phyloP scores from a whole-genome alignment of 768 basidiomycete genomes.

The Podaxis sp. region DNA sequence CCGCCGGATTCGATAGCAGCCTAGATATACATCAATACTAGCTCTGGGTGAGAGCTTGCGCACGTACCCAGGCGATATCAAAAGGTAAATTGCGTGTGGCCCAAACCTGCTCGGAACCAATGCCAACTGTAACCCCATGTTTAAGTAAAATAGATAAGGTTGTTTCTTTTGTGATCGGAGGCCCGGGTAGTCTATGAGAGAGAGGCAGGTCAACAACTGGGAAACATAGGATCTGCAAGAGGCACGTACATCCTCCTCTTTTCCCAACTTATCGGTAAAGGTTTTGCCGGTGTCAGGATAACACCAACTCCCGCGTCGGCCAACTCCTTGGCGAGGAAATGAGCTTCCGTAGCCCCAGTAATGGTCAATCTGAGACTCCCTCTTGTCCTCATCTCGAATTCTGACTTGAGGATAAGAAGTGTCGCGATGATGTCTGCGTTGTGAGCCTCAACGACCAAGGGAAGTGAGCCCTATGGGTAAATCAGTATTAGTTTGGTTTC shows the following conservation, averaged over 20 bases:
- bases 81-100: slow-evolving; percentile 74
- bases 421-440: slow-evolving; percentile 84
- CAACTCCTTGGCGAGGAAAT: slow-evolving; percentile 68
- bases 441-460: slow-evolving; percentile 71
- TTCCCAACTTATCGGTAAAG: slow-evolving; percentile 79
- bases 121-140: slow-evolving; percentile 70
- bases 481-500: not conserved
- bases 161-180: slow-evolving; percentile 58
- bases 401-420: slow-evolving; percentile 64
- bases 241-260: slow-evolving; percentile 54
- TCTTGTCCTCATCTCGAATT: slow-evolving; percentile 50
- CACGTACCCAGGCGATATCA: slow-evolving; percentile 77
- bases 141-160: slow-evolving; percentile 58
- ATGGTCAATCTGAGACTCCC: slow-evolving; percentile 55
- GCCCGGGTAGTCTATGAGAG: slow-evolving; percentile 55
- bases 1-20: slow-evolving; percentile 43
- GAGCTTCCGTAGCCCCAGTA: slow-evolving; percentile 63
- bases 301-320: slow-evolving; percentile 47
- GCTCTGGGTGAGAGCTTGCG: not conserved
- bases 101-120: slow-evolving; percentile 67
- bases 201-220: not conserved
- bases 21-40: slow-evolving; percentile 21
- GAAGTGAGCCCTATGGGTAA: slow-evolving; percentile 54
- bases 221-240: not conserved
- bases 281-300: slow-evolving; percentile 51